phyloP scores from a whole-genome alignment of 768 basidiomycete species.

The Russula emetica region DNA sequence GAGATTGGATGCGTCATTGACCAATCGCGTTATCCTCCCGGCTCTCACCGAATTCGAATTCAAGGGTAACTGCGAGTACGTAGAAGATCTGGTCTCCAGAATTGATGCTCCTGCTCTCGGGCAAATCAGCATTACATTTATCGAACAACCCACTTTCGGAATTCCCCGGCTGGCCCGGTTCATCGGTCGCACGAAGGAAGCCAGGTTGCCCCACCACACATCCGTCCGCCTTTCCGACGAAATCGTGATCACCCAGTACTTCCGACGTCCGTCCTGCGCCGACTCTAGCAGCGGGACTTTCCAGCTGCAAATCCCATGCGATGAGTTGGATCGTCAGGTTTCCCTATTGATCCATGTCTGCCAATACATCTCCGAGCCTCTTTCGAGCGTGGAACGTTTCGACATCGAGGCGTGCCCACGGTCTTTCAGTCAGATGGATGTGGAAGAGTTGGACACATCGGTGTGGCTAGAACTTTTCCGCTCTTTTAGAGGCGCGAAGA shows the following conservation, averaged over 20 bases:
- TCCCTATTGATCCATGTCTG: constrained; percentile 2
- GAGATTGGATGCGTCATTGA: not conserved
- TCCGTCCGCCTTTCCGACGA: not conserved
- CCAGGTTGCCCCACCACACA: not conserved
- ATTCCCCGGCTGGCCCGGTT: constrained; percentile 14
- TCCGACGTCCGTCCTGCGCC: not conserved
- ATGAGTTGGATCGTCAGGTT: constrained; percentile 9
- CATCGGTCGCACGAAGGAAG: constrained; percentile 1
- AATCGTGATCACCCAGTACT: constrained; percentile 1
- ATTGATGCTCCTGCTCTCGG: constrained; percentile 7
- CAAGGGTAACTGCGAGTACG: constrained; percentile 11
- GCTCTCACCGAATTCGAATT: constrained; percentile 3
- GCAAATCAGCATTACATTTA: not conserved
- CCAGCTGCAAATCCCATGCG: constrained; percentile 8
- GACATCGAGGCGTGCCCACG: not conserved
- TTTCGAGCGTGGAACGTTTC: not conserved
- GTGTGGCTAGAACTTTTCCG: constrained; percentile 17
- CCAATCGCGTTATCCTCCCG: not conserved
- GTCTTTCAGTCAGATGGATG: not conserved
- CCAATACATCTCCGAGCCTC: not conserved
- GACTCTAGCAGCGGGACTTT: not conserved
- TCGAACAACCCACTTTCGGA: constrained; percentile 6
- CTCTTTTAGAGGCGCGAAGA: constrained; percentile 2
- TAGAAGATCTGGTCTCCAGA: constrained; percentile 13
- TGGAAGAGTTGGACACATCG: not conserved